A percentile compares a stretch with the other conserved stretches of the same genome.
Conservation (phyloP, 306 rosid species). For the Comarum palustre region DNA sequence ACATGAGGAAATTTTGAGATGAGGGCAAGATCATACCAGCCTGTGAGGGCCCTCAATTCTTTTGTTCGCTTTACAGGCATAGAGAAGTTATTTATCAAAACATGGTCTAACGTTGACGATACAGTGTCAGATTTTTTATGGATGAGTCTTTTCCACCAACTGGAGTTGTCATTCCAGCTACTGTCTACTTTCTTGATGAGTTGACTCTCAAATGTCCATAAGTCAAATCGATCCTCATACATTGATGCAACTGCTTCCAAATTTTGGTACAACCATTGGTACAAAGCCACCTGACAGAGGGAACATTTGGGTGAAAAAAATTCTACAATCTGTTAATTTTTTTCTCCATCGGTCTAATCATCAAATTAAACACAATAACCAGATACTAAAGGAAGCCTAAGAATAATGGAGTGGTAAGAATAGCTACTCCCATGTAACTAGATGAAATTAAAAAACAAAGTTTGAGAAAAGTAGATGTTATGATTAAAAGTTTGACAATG, state of each 20-base stretch:
- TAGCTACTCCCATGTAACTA: not conserved
- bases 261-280: conserved; percentile 84
- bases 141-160: conserved; percentile 73
- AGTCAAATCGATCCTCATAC: conserved; percentile 92
- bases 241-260: conserved; percentile 79
- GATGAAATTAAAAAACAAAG: not conserved
- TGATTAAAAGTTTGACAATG: not conserved
- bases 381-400: not conserved
- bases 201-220: conserved; percentile 60
- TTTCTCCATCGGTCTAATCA: not conserved
- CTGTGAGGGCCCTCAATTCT: conserved; percentile 75
- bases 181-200: conserved; percentile 45
- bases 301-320: conserved; percentile 13
- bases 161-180: conserved; percentile 41
- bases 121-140: conserved; percentile 34
- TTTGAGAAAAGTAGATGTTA: not conserved
- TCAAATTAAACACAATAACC: not conserved
- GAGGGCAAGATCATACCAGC: conserved; percentile 58
- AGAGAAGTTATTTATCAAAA: conserved; percentile 48
- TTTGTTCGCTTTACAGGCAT: conserved; percentile 78
- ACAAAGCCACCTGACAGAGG: conserved; percentile 70
- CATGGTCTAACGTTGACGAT: conserved; percentile 35
- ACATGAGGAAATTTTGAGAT: conserved; percentile 4
- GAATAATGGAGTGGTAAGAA: not conserved
- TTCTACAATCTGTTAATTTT: not conserved